phyloP scores from a whole-genome alignment of 257 asterid genomes.

The Salvia splendens region DNA sequence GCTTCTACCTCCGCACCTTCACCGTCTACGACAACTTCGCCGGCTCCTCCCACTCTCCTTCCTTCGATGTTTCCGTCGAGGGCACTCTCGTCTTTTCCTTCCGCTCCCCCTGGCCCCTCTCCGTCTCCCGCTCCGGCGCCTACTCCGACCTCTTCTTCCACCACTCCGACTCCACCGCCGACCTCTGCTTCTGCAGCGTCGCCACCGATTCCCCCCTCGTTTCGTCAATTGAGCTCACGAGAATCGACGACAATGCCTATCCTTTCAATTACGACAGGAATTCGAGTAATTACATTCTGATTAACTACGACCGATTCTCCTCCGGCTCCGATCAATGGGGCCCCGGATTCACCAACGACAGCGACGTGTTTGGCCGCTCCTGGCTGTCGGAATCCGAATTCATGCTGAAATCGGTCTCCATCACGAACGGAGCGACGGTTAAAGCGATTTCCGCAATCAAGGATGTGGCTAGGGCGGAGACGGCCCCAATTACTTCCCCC shows the following conservation, averaged over 20 bases:
- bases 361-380: slow-evolving; percentile 73
- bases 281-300: slow-evolving; percentile 50
- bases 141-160: slow-evolving; percentile 82
- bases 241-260: slow-evolving; percentile 60
- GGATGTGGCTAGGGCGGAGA: slow-evolving; percentile 46
- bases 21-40: slow-evolving; percentile 87
- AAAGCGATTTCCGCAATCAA: slow-evolving; percentile 70
- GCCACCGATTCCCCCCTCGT: slow-evolving; percentile 94
- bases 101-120: slow-evolving; percentile 85
- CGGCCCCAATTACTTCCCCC: slow-evolving; percentile 75
- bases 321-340: slow-evolving; percentile 94
- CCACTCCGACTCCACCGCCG: slow-evolving; percentile 45
- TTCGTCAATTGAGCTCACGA: slow-evolving; percentile 62
- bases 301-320: slow-evolving; percentile 81
- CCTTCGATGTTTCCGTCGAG: slow-evolving; percentile 87
- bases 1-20: slow-evolving; percentile 72
- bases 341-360: slow-evolving; percentile 82
- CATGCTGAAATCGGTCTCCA: slow-evolving; percentile 32
- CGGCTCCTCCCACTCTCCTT: slow-evolving; percentile 79
- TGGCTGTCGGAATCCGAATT: slow-evolving; percentile 73
- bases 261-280: slow-evolving; percentile 34
- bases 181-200: slow-evolving; percentile 87
- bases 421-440: slow-evolving; percentile 40
- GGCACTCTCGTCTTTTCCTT: slow-evolving; percentile 87
- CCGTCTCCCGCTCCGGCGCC: slow-evolving; percentile 69